phyloP scores from a whole-genome alignment of 1,139 yeast species.

The Geotrichum candidum region DNA sequence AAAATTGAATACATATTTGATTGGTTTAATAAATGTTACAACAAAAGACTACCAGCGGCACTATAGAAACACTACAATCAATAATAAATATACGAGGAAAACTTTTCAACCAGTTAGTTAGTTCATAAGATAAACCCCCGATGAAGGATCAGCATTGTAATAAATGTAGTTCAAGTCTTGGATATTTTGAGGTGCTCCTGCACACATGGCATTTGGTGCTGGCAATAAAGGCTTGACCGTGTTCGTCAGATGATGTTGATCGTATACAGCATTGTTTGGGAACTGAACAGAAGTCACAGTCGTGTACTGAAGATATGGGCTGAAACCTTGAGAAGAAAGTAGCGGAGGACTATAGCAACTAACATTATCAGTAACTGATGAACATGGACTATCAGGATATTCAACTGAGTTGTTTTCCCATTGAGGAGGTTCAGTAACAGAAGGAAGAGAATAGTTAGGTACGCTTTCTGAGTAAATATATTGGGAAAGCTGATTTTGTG shows the following conservation, averaged over 20 bases:
- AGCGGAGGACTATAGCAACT: background rate
- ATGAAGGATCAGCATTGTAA: too few species aligned
- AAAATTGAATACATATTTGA: too few species aligned
- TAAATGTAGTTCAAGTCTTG: too few species aligned
- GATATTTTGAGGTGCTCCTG: background rate
- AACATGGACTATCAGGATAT: conserved; percentile 2
- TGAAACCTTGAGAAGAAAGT: background rate
- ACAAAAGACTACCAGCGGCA: too few species aligned
- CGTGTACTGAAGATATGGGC: background rate
- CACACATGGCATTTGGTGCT: background rate
- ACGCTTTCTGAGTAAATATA: background rate
- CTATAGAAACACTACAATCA: too few species aligned
- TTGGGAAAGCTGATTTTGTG: background rate
- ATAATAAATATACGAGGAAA: too few species aligned
- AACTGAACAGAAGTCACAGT: background rate
- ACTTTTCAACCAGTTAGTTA: too few species aligned
- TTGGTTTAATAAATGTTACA: too few species aligned
- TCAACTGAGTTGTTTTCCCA: background rate
- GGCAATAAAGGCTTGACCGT: background rate
- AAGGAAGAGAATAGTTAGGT: background rate
- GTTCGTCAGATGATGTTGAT: background rate
- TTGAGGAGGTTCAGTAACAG: background rate
- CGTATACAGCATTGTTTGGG: background rate
- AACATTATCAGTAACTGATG: background rate
- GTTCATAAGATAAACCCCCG: too few species aligned